Evolutionary conservation across 2,329 filamentous ascomycete genomes (phyloP).

Genomic region (Dactylonectria estremocensis): DNA sequence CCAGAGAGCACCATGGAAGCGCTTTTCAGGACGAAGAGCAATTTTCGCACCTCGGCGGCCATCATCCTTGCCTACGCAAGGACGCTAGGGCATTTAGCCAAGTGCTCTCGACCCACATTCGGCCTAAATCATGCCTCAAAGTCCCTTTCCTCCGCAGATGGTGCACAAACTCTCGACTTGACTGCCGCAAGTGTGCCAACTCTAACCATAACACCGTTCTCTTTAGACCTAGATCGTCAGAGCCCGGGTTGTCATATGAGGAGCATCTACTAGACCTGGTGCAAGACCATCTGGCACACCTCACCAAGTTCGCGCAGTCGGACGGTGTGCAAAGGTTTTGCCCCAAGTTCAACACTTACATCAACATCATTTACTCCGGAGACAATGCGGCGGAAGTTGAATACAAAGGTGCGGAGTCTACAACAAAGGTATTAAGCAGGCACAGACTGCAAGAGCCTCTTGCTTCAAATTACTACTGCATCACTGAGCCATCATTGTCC

Average conservation of each 20-base stretch:
- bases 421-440: not conserved
- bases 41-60: conserved; percentile 20
- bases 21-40: conserved; percentile 9
- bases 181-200: conserved; percentile 22
- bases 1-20: not conserved
- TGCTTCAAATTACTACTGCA: not conserved
- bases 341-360: conserved; percentile 30
- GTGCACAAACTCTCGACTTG: conserved; percentile 25
- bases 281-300: conserved; percentile 29
- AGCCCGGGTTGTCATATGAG: not conserved
- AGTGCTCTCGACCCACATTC: conserved; percentile 17
- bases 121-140: conserved; percentile 29
- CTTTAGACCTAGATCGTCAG: conserved; percentile 14
- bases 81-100: conserved; percentile 19
- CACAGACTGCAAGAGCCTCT: not conserved
- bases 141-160: conserved; percentile 22
- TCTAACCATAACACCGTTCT: conserved; percentile 19
- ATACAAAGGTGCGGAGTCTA: not conserved
- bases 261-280: conserved; percentile 12
- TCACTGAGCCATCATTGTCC: not conserved
- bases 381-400: not conserved
- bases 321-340: conserved; percentile 17
- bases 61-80: conserved; percentile 28
- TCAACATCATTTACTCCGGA: conserved; percentile 26
- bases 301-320: conserved; percentile 31